Evolutionary conservation across 148 eudicot species (phyloP).

Genomic region (Rhododendron ferrugineum): DNA sequence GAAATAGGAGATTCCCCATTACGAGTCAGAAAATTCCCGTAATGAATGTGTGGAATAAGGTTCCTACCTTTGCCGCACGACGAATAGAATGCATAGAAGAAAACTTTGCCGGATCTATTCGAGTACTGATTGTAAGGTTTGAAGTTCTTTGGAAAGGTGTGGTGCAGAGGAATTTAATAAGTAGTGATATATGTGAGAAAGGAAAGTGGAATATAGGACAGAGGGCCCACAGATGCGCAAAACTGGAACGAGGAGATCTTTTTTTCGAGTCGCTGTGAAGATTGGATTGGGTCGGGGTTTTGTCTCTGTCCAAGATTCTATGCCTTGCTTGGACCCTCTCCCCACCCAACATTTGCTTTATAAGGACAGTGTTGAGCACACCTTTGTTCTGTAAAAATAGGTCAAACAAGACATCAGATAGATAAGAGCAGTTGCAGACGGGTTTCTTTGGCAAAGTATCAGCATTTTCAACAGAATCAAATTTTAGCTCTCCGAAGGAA

Average conservation of each 20-base stretch:
- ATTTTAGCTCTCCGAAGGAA: neutral
- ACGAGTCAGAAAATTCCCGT: conserved; percentile 47
- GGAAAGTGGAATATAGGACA: conserved; percentile 14
- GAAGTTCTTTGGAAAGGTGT: conserved; percentile 37
- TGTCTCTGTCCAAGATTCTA: conserved; percentile 64
- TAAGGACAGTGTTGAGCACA: conserved; percentile 44
- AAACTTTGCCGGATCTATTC: conserved; percentile 51
- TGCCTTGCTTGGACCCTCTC: conserved; percentile 37
- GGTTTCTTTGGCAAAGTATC: neutral
- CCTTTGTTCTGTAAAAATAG: conserved; percentile 26
- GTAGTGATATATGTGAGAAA: conserved; percentile 17
- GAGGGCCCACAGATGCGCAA: conserved; percentile 19
- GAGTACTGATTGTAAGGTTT: conserved; percentile 53
- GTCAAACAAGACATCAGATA: conserved; percentile 17
- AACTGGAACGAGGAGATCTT: conserved; percentile 38
- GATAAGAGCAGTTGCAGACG: conserved; percentile 24
- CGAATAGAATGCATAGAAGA: conserved; percentile 38
- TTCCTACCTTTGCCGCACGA: conserved; percentile 45
- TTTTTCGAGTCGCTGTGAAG: conserved; percentile 34
- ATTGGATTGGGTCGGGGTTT: conserved; percentile 41
- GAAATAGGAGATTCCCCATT: conserved; percentile 59
- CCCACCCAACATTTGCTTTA: conserved; percentile 30
- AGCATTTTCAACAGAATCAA: neutral
- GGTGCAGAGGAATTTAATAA: conserved; percentile 33
- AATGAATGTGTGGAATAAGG: conserved; percentile 57